These are phyloP conservation scores for Brassica cretica DNA, from an alignment of 345 rosid species.

Conservation along the genomic window DNA sequence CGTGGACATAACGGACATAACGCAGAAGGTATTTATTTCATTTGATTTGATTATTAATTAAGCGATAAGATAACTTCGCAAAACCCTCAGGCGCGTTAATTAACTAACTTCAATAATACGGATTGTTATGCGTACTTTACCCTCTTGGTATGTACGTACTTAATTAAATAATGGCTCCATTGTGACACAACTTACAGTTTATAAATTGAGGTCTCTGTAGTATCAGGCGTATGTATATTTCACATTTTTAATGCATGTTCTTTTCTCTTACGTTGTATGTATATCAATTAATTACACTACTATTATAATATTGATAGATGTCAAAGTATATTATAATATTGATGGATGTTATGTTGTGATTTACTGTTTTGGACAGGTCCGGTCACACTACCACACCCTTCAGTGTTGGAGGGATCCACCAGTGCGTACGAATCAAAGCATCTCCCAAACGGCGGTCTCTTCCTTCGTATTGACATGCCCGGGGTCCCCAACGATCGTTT, in stretches of 20 bases:
- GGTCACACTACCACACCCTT: constrained; percentile 8
- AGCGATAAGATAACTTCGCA: background rate
- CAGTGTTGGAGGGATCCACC: constrained; percentile 28
- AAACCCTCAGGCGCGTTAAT: constrained; percentile 2
- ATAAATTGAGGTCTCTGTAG: background rate
- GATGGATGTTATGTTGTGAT: background rate
- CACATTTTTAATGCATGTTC: background rate
- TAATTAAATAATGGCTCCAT: background rate
- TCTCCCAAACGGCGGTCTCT: constrained; percentile 34
- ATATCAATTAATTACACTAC: background rate
- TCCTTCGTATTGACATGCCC: constrained; percentile 36
- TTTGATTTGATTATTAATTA: background rate
- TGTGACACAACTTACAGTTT: background rate
- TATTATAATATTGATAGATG: background rate
- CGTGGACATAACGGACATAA: constrained; percentile 18
- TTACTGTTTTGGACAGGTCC: constrained; percentile 16
- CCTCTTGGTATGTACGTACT: constrained; percentile 28
- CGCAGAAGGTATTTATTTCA: constrained; percentile 11
- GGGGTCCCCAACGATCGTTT: constrained; percentile 19
- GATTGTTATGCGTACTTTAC: background rate
- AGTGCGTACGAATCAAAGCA: constrained; percentile 26
- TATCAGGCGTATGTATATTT: background rate
- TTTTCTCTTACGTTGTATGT: background rate
- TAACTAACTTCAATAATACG: background rate
- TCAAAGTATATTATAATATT: too few relatives aligned